phyloP scores from a whole-genome alignment of 2,329 filamentous ascomycete genomes.

The Nothophaeocryptopus gaeumannii region DNA sequence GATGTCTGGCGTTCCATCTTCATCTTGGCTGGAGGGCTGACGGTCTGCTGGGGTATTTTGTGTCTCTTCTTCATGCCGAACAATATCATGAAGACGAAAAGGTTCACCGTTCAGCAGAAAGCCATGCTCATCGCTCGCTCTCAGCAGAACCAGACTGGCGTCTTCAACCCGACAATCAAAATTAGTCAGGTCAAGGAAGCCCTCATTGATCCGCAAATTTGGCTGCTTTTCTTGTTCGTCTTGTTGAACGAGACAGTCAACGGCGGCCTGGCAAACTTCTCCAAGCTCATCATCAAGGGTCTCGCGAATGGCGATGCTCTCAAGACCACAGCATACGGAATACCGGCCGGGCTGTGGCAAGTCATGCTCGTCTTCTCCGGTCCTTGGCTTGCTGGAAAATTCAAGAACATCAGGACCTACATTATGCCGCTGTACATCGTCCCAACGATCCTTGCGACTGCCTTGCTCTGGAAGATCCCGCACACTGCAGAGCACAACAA shows the following conservation, averaged over 20 bases:
- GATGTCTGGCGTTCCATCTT: slow-evolving; percentile 57
- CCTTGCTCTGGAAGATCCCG: slow-evolving; percentile 52
- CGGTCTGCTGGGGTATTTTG: slow-evolving; percentile 61
- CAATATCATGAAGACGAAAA: slow-evolving; percentile 67
- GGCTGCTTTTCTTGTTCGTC: slow-evolving; percentile 37
- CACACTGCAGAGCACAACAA: slow-evolving; percentile 37
- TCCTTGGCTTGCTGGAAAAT: slow-evolving; percentile 51
- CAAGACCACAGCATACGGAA: slow-evolving; percentile 52
- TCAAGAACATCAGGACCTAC: slow-evolving; percentile 51
- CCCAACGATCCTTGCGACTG: slow-evolving; percentile 51
- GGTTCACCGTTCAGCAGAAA: slow-evolving; percentile 57
- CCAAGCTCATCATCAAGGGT: slow-evolving; percentile 55
- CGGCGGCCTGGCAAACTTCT: slow-evolving; percentile 55
- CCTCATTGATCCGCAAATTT: slow-evolving; percentile 60
- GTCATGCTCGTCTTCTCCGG: slow-evolving; percentile 54
- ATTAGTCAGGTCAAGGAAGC: slow-evolving; percentile 55
- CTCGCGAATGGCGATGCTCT: slow-evolving; percentile 43
- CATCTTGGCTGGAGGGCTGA: slow-evolving; percentile 61
- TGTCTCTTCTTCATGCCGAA: slow-evolving; percentile 64
- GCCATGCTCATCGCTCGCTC: slow-evolving; percentile 49
- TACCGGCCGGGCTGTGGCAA: slow-evolving; percentile 55
- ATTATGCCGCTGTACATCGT: slow-evolving; percentile 54
- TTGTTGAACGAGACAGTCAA: slow-evolving; percentile 55
- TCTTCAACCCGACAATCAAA: slow-evolving; percentile 50
- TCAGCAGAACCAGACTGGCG: slow-evolving; percentile 45